Evolutionary conservation across 768 basidiomycete genomes (phyloP), one percentile per base, ranked within the genome.

Genomic region (Termitomyces sp.): DNA sequence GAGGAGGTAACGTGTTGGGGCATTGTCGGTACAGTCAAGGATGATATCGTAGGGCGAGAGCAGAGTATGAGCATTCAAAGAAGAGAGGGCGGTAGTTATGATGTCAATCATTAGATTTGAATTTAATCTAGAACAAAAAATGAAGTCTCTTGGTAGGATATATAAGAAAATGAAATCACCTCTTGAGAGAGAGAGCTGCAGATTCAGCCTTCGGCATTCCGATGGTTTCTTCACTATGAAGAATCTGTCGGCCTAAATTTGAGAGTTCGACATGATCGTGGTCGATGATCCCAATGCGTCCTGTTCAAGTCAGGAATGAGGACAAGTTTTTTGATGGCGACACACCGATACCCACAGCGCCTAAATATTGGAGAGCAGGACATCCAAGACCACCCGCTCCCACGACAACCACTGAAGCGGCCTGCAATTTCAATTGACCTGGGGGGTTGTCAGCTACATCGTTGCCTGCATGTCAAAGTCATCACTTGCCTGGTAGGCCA

Each of bases 341-440:
- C 88, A 65, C 67, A 92, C 96, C 96, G 61, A 98, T 82, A 31
- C 97, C 97, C 14, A 93, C 91, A 7, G 94, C 92, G 4, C 86
- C 93, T 11, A 99, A 85, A 73, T 98, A 97, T 70, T 97, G 94
- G 50, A 99, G 79, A 45, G 92, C 93, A 51, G 97, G 95, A 72
- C 97, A 98, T 11, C 97, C 97, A 12, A 99, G 81, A 9, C 97
- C 97, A 0, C 97, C 97, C 15, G 96, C 97, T 32, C 97, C 97
- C 4, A 98, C 85, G 4, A 98, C 93, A 15, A 87, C 86, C 87
- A 86, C 57, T 31, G 57, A 58, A 0, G 94, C 85, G 8, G 77
- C 68, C 61, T 86, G 86, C 10, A 99, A 78, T 71, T 88, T 93
- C 46, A 56, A 29, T 45, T 61, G 60, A 15, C 60, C 60, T 61